phyloP scores from a whole-genome alignment of 805 yeast genomes.

The Suhomyces tanzawaensis region DNA sequence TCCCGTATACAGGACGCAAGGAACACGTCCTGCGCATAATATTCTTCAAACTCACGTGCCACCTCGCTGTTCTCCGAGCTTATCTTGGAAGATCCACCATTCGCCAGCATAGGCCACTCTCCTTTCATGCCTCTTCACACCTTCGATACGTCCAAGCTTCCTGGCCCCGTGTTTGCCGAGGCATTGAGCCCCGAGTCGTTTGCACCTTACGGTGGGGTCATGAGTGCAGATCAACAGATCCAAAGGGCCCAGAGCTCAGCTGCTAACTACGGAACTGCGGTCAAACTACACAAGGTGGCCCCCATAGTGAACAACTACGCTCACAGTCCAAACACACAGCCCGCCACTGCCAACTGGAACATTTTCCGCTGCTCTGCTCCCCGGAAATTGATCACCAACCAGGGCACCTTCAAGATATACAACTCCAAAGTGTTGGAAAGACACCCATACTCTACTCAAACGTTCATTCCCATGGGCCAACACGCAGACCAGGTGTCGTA shows the following conservation, averaged over 20 bases:
- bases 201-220: constrained; percentile 68
- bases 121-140: constrained; percentile 42
- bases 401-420: constrained; percentile 30
- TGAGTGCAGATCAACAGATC: constrained; percentile 76
- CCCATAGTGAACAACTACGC: constrained; percentile 56
- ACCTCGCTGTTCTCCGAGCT: neutral
- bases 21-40: too few relatives aligned
- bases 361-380: constrained; percentile 82
- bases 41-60: neutral
- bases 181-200: constrained; percentile 67
- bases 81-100: too few relatives aligned
- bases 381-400: constrained; percentile 45
- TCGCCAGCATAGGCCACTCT: too few relatives aligned
- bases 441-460: constrained; percentile 86
- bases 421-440: constrained; percentile 73
- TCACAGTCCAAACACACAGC: constrained; percentile 43
- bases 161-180: constrained; percentile 43
- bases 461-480: constrained; percentile 88
- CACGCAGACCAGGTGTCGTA: constrained; percentile 49
- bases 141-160: constrained; percentile 21
- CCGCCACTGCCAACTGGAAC: constrained; percentile 71
- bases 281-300: constrained; percentile 70
- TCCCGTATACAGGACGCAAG: too few relatives aligned
- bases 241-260: constrained; percentile 35
- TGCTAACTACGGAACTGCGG: constrained; percentile 95